Evolutionary conservation across 2,329 filamentous ascomycete species (phyloP).

Genomic region (Zymoseptoria passerinii): DNA sequence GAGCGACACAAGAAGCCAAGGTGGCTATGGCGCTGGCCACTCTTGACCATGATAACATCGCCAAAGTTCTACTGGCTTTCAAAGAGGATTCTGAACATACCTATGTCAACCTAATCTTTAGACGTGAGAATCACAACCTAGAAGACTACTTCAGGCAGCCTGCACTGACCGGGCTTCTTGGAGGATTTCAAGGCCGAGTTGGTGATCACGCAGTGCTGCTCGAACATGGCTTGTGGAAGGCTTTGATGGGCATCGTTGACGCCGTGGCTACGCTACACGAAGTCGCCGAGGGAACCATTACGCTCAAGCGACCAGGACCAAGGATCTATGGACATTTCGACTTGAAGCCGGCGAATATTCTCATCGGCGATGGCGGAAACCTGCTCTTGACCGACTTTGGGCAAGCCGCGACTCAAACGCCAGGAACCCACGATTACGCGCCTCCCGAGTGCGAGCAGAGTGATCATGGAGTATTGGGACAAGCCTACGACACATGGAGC

Average conservation of each 20-base stretch:
- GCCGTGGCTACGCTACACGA: slow-evolving; percentile 4
- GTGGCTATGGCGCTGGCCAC: too few species aligned
- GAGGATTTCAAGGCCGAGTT: neutral
- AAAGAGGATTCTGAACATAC: too few species aligned
- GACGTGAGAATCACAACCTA: too few species aligned
- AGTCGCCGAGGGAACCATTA: neutral
- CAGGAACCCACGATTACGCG: neutral
- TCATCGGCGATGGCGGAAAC: slow-evolving; percentile 1
- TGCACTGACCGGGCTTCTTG: neutral
- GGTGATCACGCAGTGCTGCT: slow-evolving; percentile 1
- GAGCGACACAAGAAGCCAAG: too few species aligned
- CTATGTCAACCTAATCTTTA: too few species aligned
- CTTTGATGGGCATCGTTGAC: slow-evolving; percentile 3
- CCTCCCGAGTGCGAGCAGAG: too few species aligned
- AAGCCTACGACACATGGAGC: too few species aligned
- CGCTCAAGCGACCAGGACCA: neutral
- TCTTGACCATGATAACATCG: too few species aligned
- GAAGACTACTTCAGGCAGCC: too few species aligned
- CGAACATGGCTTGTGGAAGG: slow-evolving; percentile 3
- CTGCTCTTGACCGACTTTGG: slow-evolving; percentile 6
- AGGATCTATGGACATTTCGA: slow-evolving; percentile 3
- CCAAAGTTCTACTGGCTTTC: too few species aligned
- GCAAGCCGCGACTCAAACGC: neutral
- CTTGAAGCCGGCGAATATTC: slow-evolving; percentile 5
- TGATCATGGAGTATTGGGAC: too few species aligned